Percentiles rank a stretch among this genome's conserved stretches.
phyloP scores from a whole-genome alignment of 768 basidiomycete genomes.

The Pisolithus orientalis region DNA sequence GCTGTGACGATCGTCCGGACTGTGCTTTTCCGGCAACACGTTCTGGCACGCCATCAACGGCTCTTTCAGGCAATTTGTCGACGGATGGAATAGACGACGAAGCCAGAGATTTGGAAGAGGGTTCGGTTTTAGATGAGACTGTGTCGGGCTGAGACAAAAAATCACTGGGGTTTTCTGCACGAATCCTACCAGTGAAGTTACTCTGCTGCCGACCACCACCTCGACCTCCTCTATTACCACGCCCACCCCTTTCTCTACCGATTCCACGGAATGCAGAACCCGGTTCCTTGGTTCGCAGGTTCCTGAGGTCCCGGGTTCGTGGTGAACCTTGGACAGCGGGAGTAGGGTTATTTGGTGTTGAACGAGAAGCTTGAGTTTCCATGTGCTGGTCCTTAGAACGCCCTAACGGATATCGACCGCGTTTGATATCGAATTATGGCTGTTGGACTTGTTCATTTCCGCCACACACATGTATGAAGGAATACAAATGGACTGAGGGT shows the following conservation, averaged over 20 bases:
- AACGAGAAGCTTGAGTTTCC: constrained; percentile 35
- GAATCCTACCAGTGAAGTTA: constrained; percentile 9
- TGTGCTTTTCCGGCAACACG: constrained; percentile 18
- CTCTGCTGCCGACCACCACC: constrained; percentile 24
- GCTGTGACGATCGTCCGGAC: constrained; percentile 18
- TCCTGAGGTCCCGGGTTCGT: constrained; percentile 38
- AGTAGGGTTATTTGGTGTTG: constrained; percentile 21
- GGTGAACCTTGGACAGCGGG: constrained; percentile 24
- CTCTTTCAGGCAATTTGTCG: constrained; percentile 8
- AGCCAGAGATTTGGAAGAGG: constrained; percentile 12
- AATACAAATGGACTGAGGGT: constrained; percentile 10
- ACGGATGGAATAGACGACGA: constrained; percentile 7
- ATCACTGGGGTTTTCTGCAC: constrained; percentile 13
- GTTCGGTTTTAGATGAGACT: constrained; percentile 7
- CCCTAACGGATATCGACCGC: background rate
- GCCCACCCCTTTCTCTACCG: constrained; percentile 31
- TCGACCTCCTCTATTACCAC: constrained; percentile 26
- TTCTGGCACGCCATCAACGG: constrained; percentile 14
- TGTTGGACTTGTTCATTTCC: constrained; percentile 11
- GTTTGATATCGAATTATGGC: constrained; percentile 1
- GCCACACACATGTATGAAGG: background rate
- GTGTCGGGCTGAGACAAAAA: constrained; percentile 16
- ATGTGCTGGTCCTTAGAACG: constrained; percentile 22
- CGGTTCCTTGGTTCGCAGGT: constrained; percentile 34
- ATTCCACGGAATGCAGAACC: constrained; percentile 44